These are phyloP conservation scores for Blechomonas ayalai DNA, from an alignment of 208 protist genomes.

Conservation along the genomic window DNA sequence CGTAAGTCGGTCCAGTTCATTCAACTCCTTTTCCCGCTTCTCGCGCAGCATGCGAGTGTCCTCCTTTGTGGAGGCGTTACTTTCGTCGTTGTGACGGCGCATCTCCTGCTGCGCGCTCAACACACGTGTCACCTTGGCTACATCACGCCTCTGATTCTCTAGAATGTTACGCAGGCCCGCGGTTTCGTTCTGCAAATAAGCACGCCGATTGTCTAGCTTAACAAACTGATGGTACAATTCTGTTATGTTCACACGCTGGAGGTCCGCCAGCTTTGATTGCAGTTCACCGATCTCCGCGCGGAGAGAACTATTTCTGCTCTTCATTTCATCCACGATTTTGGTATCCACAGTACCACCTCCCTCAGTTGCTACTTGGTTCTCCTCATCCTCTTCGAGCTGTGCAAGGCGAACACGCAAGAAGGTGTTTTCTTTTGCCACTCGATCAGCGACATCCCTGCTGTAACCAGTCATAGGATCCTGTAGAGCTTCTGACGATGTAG, in stretches of 20 bases:
- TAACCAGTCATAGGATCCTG: constrained; percentile 14
- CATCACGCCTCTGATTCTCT: constrained; percentile 65
- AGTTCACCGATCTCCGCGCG: constrained; percentile 43
- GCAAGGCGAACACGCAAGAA: constrained; percentile 33
- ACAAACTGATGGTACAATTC: constrained; percentile 69
- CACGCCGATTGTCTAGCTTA: constrained; percentile 44
- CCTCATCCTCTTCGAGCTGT: constrained; percentile 43
- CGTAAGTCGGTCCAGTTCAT: constrained; percentile 18
- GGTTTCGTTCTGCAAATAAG: constrained; percentile 68
- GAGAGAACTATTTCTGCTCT: constrained; percentile 40
- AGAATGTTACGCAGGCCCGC: constrained; percentile 68
- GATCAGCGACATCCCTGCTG: constrained; percentile 16
- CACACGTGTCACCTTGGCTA: constrained; percentile 42
- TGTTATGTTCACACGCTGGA: constrained; percentile 44
- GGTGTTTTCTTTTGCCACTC: constrained; percentile 46
- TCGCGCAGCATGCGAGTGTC: constrained; percentile 71
- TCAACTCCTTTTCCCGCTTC: constrained; percentile 35
- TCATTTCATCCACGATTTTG: constrained; percentile 27
- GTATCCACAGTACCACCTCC: constrained; percentile 19
- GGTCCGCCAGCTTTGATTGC: constrained; percentile 40
- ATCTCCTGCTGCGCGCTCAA: constrained; percentile 41
- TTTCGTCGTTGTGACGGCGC: constrained; percentile 53
- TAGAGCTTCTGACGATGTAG: neutral
- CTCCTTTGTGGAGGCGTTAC: constrained; percentile 39
- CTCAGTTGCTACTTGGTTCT: constrained; percentile 5